Percentiles rank a stretch among this genome's conserved stretches.
Evolutionary conservation across 2,329 filamentous ascomycete genomes (phyloP).

Genomic region (Metarhizium brunneum): DNA sequence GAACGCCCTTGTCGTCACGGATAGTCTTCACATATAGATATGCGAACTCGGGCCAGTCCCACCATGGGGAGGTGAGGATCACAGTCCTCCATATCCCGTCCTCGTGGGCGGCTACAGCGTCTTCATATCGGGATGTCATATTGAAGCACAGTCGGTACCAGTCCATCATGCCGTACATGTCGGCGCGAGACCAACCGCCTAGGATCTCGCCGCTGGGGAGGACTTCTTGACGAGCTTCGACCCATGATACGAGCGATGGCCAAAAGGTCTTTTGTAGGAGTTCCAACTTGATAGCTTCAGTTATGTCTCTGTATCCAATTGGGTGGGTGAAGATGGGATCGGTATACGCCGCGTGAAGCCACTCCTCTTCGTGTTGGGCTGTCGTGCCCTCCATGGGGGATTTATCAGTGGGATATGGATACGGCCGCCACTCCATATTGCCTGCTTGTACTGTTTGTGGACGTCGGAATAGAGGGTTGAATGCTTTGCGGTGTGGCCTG

Average conservation of each 20-base stretch:
- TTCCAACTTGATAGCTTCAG: constrained; percentile 10
- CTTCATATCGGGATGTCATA: constrained; percentile 9
- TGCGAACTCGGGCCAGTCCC: constrained; percentile 16
- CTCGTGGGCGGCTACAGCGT: constrained; percentile 11
- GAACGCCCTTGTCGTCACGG: constrained; percentile 3
- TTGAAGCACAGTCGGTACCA: constrained; percentile 19
- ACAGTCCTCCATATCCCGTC: constrained; percentile 16
- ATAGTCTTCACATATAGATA: constrained; percentile 12
- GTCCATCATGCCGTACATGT: constrained; percentile 17
- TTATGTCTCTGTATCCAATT: constrained; percentile 8
- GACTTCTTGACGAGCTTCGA: constrained; percentile 12
- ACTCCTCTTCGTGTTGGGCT: constrained; percentile 13
- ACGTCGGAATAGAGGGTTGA: not conserved
- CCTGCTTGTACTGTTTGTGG: not conserved
- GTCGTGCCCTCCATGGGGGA: constrained; percentile 15
- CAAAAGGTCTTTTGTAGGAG: constrained; percentile 17
- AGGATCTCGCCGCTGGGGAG: constrained; percentile 12
- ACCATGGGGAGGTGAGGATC: constrained; percentile 17
- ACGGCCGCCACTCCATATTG: constrained; percentile 7
- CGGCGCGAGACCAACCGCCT: constrained; percentile 15
- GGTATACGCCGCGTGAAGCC: constrained; percentile 11
- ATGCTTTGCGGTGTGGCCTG: not conserved
- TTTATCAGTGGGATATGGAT: constrained; percentile 14
- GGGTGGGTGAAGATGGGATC: constrained; percentile 12
- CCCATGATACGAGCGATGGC: constrained; percentile 16